Conservation (phyloP, 768 basidiomycete genomes). For the Lactarius hatsudake region DNA sequence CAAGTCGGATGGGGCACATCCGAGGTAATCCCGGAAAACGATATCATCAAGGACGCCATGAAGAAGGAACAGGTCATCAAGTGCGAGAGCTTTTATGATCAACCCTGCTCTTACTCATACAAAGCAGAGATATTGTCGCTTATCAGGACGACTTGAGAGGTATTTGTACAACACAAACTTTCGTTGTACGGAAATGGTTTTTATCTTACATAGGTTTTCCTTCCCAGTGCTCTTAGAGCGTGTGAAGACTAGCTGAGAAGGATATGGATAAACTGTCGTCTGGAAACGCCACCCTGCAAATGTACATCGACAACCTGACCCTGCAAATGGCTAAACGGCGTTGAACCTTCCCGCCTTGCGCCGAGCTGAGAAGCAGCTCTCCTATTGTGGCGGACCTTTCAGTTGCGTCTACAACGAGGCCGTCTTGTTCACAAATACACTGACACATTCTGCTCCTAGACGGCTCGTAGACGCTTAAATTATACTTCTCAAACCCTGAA, state of each 20-base stretch:
- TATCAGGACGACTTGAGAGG: slow-evolving; percentile 77
- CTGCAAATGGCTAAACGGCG: slow-evolving; percentile 82
- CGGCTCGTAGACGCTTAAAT: background rate
- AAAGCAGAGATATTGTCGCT: slow-evolving; percentile 64
- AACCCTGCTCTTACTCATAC: background rate
- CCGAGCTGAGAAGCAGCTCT: background rate
- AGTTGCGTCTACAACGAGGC: background rate
- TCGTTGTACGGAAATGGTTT: background rate
- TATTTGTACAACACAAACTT: slow-evolving; percentile 33
- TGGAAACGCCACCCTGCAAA: slow-evolving; percentile 79
- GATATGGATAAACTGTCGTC: slow-evolving; percentile 80
- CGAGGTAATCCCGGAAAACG: slow-evolving; percentile 44
- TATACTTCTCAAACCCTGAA: background rate
- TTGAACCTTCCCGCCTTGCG: slow-evolving; percentile 34
- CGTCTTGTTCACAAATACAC: background rate
- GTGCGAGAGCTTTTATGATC: slow-evolving; percentile 41
- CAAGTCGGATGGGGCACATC: slow-evolving; percentile 24
- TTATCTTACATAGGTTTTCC: slow-evolving; percentile 6
- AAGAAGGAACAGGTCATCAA: slow-evolving; percentile 75
- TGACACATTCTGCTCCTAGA: background rate
- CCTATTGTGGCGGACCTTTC: background rate
- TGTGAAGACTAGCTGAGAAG: slow-evolving; percentile 63
- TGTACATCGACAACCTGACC: slow-evolving; percentile 88
- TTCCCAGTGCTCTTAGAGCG: slow-evolving; percentile 60
- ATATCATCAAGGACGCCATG: slow-evolving; percentile 73